Evolutionary conservation across 2,329 filamentous ascomycete genomes (phyloP), one percentile per base, ranked within the genome.

Genomic region (Hymenoscyphus linearis): DNA sequence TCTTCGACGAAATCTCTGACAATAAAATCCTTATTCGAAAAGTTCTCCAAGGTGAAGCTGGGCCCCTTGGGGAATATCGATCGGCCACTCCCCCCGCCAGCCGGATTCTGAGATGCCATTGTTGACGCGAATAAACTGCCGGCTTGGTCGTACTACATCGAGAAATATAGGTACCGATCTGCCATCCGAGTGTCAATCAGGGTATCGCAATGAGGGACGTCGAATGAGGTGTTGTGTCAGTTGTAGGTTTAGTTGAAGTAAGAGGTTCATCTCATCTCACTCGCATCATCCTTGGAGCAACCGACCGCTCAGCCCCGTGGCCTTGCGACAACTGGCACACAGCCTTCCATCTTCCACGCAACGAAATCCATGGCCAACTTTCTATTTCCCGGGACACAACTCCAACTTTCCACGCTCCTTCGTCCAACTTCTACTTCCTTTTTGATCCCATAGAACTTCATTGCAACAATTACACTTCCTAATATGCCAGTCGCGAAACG

Each of bases 1-100:
- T 88, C 85, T 74, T 99, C 96, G 69, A 99, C 88, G 74, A 99
- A 99, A 78, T 99, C 95, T 72, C 96, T 92, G 67, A 98, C 93
- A 65, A 98, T 97, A 72, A 98, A 99, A 77, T 98, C 95, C 70
- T 90, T 90, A 74, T 82, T 90, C 61, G 90, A 90, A 76, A 93
- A 91, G 77, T 93, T 92, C 52, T 96, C 91, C 64, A 98, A 82
- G 10, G 86, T 91, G 78, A 97, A 97, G 74, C 83, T 88, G 63
- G 91, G 90, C 44, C 88, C 90, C 74, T 85, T 86, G 61, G 89
- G 88, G 73, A 90, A 93, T 72, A 93, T 82, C 67, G 86, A 67
- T 63, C 70, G 69, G 47, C 60, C 60, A 61, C 64, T 70, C 27
- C 66, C 67, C 55, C 65, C 65, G 35, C 63, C 66, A 36, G 59